Base-by-base conservation (phyloP, 805 yeast genomes). In the Lipomyces spencermartinsiae region DNA sequence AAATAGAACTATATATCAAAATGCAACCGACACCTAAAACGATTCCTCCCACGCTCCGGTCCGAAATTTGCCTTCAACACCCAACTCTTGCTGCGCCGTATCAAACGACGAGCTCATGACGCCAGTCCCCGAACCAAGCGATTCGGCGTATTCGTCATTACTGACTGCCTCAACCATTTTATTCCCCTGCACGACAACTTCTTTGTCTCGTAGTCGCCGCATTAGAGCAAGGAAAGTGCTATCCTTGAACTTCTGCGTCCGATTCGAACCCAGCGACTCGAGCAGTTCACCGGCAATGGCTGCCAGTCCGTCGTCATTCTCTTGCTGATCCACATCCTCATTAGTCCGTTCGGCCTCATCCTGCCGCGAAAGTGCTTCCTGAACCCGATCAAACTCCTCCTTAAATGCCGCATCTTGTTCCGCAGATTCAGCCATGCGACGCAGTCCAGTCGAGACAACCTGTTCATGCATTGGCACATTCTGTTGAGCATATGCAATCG, bases 181-280 rank as follows among this genome's bases (percentile, higher is more conserved):
- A 53, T 66, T 60, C 51, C 74, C 73, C 37, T 72, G 63, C 10
- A 73, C 75, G 35, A 72, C 71, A 6, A 70, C 68, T 43, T 73
- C 74, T 43, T 64, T 62, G 49, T 73, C 75, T 6, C 74, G 59
- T 35, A 73, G 66, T 37, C 73, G 68, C 8, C 73, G 70, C 75
- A 73, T 73, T 33, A 73, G 62, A 6, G 68, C 65, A 16, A 73
- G 63, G 49, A 73, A 73, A 12, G 71, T 68, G 58, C 73, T 67
- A 34, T 73, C 73, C 25, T 63, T 70, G 57, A 73, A 73, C 43
- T 73, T 73, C 49, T 73, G 67, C 6, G 69, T 54, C 46, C 61
- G 59, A 59, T 73, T 70, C 29, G 46, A 43, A 14, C 63, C 54
- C 51, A 73, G 55, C 2, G 71, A 65, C 16, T 67, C 70, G 29